Evolutionary conservation across 2,329 filamentous ascomycete species (phyloP), one percentile per base, ranked within the genome.

Genomic region (Penicillium verrucosum): DNA sequence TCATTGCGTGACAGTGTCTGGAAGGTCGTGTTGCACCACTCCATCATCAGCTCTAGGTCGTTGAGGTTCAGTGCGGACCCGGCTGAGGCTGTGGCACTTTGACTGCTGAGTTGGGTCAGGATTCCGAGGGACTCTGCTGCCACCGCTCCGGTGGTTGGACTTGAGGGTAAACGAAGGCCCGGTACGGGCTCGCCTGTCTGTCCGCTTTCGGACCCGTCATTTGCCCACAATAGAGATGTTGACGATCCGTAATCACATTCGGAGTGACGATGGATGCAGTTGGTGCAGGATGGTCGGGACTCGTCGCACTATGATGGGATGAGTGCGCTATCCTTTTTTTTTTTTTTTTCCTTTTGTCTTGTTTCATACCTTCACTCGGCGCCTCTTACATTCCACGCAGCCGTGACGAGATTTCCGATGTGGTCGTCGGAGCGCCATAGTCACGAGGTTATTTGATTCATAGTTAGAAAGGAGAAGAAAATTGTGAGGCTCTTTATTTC

Each of bases 1-100:
- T 68, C 64, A 45, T 63, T 64, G 11, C 71, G 70, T 3, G 68
- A 65, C 10, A 73, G 50, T 1, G 61, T 60, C 36, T 53, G 54
- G 46, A 74, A 72, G 5, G 74, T 76, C 11, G 68, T 57, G 52
- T 71, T 73, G 50, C 69, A 72, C 72, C 72, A 73, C 18, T 73
- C 70, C 62, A 73, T 68, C 60, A 75, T 76, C 27, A 78, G 70
- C 61, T 78, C 79, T 46, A 75, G 65, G 56, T 81, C 75, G 42
- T 76, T 69, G 23, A 80, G 61, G 54, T 80, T 78, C 9, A 80
- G 65, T 34, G 75, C 71, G 63, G 10, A 12, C 16, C 29, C 49
- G 4, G 29, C 8, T 27, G 29, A 16, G 16, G 11, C 29, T 8
- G 21, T 51, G 40, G 54, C n/a, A 60, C 49, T 23, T 8, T 60